Conservation (phyloP, 106 monocot species). For the Apostasia ramifera region DNA sequence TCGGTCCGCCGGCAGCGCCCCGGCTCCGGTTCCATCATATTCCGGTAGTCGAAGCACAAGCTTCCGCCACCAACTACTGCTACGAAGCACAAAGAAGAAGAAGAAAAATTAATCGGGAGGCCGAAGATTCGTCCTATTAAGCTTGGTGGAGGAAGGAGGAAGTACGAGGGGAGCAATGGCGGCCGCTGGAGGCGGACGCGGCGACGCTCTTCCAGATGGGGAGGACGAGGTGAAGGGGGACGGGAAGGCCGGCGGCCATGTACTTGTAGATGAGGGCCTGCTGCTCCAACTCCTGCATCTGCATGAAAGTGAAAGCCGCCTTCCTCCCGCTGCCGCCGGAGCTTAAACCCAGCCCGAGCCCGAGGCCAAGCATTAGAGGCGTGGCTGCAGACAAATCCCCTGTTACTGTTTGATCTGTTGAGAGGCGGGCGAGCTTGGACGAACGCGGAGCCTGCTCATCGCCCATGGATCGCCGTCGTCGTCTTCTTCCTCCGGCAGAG, state of each 20-base stretch:
- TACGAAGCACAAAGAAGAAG: not conserved
- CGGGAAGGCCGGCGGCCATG: slow-evolving; percentile 58
- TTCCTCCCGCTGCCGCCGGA: not conserved
- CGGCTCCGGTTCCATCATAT: slow-evolving; percentile 77
- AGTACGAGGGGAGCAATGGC: slow-evolving; percentile 43
- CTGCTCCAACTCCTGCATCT: slow-evolving; percentile 78
- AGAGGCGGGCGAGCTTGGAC: slow-evolving; percentile 25
- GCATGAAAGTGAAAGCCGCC: slow-evolving; percentile 65
- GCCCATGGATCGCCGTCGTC: too few species aligned
- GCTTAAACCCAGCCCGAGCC: slow-evolving; percentile 30
- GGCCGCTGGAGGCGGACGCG: slow-evolving; percentile 26
- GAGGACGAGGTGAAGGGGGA: slow-evolving; percentile 75
- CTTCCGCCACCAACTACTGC: slow-evolving; percentile 48
- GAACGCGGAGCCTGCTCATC: not conserved
- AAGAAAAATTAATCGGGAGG: not conserved
- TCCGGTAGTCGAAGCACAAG: slow-evolving; percentile 55
- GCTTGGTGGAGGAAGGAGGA: not conserved
- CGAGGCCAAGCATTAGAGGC: slow-evolving; percentile 26
- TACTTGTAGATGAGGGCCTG: slow-evolving; percentile 79
- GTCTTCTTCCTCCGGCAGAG: too few species aligned
- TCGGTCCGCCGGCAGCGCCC: slow-evolving; percentile 73
- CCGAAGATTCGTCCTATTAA: not conserved
- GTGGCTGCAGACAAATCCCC: slow-evolving; percentile 18
- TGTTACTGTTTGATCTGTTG: not conserved
- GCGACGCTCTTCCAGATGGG: slow-evolving; percentile 94